Conservation (phyloP, 2,329 filamentous ascomycete species). For the Hypomyces rosellus region DNA sequence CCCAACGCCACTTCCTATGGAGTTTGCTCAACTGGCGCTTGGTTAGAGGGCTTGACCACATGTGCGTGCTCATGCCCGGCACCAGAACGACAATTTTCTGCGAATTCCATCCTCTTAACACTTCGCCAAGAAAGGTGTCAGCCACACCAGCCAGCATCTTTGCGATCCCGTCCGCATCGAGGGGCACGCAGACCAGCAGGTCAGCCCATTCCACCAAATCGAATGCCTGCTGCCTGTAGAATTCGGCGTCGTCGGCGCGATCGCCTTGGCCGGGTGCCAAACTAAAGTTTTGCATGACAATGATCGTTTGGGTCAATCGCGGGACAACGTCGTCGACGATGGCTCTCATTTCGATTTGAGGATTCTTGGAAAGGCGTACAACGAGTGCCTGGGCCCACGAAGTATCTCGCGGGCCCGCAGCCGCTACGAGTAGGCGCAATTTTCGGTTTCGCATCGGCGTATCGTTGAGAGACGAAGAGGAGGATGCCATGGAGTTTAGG, state of each 20-base stretch:
- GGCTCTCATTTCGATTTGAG: constrained; percentile 54
- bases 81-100: constrained; percentile 80
- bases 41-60: constrained; percentile 88
- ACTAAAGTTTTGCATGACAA: constrained; percentile 51
- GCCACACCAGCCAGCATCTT: constrained; percentile 84
- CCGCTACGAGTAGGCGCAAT: constrained; percentile 57
- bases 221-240: constrained; percentile 45
- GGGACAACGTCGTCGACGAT: constrained; percentile 61
- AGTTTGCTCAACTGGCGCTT: constrained; percentile 83
- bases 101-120: constrained; percentile 79
- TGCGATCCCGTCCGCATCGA: constrained; percentile 76
- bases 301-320: constrained; percentile 56
- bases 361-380: constrained; percentile 59
- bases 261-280: constrained; percentile 26
- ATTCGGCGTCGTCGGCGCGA: constrained; percentile 44
- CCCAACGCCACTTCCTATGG: constrained; percentile 78
- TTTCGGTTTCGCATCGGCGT: constrained; percentile 35
- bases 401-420: constrained; percentile 58
- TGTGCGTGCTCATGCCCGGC: constrained; percentile 79
- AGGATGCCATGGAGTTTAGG: constrained; percentile 25
- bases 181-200: constrained; percentile 74
- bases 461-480: constrained; percentile 33
- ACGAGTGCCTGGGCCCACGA: constrained; percentile 61
- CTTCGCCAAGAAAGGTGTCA: constrained; percentile 72
- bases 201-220: constrained; percentile 84